phyloP scores from a whole-genome alignment of 1,284 basidiomycete species.

The Pseudozyma sp. region DNA sequence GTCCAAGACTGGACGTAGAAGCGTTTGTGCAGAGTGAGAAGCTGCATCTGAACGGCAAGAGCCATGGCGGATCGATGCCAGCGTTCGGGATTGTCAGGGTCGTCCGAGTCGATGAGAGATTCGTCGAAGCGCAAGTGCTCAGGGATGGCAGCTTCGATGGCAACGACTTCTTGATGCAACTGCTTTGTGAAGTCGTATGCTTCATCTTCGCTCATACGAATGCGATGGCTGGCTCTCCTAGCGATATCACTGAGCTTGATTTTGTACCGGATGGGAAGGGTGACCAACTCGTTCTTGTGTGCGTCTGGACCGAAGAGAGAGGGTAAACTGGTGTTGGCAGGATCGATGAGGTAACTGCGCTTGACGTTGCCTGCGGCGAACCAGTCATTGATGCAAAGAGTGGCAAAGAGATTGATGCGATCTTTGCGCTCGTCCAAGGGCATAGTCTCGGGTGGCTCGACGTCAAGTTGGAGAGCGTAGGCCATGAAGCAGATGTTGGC shows the following conservation, averaged over 20 bases:
- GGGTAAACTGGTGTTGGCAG: constrained; percentile 43
- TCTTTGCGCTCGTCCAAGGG: constrained; percentile 46
- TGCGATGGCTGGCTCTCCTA: constrained; percentile 43
- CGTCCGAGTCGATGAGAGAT: constrained; percentile 43
- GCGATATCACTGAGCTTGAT: constrained; percentile 50
- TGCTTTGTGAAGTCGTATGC: constrained; percentile 54
- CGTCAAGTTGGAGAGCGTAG: constrained; percentile 53
- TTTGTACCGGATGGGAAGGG: constrained; percentile 39
- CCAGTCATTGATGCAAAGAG: constrained; percentile 53
- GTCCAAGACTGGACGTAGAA: constrained; percentile 64
- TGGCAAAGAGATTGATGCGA: constrained; percentile 53
- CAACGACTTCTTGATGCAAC: constrained; percentile 55
- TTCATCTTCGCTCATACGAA: constrained; percentile 48
- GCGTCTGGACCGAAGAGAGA: constrained; percentile 49
- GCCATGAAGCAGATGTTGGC: constrained; percentile 52
- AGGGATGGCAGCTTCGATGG: constrained; percentile 42
- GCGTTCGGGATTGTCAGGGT: constrained; percentile 23
- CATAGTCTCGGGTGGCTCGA: constrained; percentile 51
- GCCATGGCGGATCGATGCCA: constrained; percentile 42
- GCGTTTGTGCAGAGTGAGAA: constrained; percentile 55
- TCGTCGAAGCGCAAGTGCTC: constrained; percentile 46
- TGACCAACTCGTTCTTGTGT: constrained; percentile 36
- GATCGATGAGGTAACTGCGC: constrained; percentile 48
- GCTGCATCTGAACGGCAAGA: constrained; percentile 33
- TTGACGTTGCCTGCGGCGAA: constrained; percentile 49